Evolutionary conservation across 179 eudicot species (phyloP).

Genomic region (Silene noctiflora): DNA sequence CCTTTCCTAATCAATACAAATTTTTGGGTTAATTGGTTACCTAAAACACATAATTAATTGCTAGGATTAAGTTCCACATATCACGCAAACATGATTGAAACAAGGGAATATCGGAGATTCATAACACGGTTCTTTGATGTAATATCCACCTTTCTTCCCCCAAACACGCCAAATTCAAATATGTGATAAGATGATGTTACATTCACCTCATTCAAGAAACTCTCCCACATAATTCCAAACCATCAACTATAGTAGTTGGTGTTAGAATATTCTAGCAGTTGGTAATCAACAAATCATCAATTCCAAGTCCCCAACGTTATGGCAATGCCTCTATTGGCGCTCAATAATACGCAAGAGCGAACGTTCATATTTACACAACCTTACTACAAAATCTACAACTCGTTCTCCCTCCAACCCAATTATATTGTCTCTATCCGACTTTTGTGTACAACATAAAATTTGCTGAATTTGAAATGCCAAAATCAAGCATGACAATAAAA

Average conservation of each 20-base stretch:
- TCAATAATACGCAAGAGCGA: background rate
- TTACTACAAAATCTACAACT: background rate
- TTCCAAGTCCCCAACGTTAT: background rate
- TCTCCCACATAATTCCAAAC: background rate
- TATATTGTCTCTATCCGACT: background rate
- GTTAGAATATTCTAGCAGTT: no score
- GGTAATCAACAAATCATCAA: background rate
- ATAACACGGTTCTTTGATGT: background rate
- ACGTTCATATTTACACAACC: background rate
- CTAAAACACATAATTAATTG: background rate
- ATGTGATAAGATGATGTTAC: background rate
- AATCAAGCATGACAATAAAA: background rate
- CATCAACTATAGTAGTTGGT: background rate
- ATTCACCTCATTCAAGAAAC: background rate
- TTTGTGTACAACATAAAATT: no score
- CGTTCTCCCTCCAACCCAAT: background rate
- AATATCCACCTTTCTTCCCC: background rate
- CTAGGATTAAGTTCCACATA: conserved; percentile 1
- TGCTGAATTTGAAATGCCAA: no score
- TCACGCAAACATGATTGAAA: background rate
- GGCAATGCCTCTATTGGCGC: background rate
- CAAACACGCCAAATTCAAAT: background rate
- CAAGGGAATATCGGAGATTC: conserved; percentile 10
- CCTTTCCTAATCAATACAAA: conserved; percentile 9
- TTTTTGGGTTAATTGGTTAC: conserved; percentile 14